Evolutionary conservation across 2,329 filamentous ascomycete genomes (phyloP).

Genomic region (Exophiala sideris): DNA sequence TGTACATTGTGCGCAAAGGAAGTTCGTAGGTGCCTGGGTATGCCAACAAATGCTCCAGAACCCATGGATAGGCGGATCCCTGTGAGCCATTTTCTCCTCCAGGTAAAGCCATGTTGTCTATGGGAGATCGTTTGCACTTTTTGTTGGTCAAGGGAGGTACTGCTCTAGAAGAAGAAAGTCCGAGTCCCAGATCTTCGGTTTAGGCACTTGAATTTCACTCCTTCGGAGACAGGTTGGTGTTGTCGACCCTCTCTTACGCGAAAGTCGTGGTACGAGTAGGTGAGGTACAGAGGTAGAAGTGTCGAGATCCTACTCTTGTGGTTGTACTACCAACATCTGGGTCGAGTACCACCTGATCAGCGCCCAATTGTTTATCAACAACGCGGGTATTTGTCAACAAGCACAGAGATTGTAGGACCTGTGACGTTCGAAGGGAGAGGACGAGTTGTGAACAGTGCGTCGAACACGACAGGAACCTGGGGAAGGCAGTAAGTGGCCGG

Average conservation of each 20-base stretch:
- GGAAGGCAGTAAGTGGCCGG: background rate
- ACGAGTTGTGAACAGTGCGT: constrained; percentile 20
- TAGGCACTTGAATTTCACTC: background rate
- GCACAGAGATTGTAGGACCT: constrained; percentile 10
- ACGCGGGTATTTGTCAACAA: constrained; percentile 21
- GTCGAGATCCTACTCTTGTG: constrained; percentile 9
- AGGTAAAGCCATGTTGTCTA: constrained; percentile 3
- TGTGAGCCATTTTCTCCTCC: constrained; percentile 28
- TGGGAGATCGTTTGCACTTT: background rate
- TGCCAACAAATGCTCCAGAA: constrained; percentile 58
- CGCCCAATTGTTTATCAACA: constrained; percentile 14
- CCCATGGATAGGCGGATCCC: constrained; percentile 48
- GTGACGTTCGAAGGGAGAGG: constrained; percentile 7
- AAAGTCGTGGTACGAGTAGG: background rate
- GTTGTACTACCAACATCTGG: constrained; percentile 5
- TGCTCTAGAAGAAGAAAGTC: background rate
- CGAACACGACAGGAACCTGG: background rate
- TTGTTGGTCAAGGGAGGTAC: background rate
- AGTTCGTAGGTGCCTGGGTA: constrained; percentile 64
- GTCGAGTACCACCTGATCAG: constrained; percentile 9
- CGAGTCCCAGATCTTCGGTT: background rate
- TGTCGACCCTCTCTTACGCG: background rate
- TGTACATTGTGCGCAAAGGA: constrained; percentile 65
- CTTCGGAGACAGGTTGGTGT: background rate
- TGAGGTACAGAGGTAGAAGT: too few species aligned